Evolutionary conservation across 1,139 yeast genomes (phyloP).

Genomic region (Geotrichum siamense): DNA sequence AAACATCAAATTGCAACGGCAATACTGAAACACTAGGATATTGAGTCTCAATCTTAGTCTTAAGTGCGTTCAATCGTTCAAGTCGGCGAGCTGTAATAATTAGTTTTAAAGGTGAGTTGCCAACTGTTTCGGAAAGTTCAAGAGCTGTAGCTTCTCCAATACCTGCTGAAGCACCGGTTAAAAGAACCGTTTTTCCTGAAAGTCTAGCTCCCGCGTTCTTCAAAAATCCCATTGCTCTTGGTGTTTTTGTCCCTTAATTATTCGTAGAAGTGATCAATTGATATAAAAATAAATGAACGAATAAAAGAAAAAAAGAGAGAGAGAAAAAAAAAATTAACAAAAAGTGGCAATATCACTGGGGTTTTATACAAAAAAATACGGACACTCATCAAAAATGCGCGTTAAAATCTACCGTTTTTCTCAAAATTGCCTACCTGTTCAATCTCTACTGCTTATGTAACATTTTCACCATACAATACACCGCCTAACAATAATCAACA

Average conservation of each 20-base stretch:
- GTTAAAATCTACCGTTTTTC: too few species aligned
- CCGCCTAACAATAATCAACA: too few species aligned
- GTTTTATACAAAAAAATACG: too few species aligned
- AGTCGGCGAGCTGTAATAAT: conserved; percentile 64
- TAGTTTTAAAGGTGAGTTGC: conserved; percentile 46
- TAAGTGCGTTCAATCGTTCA: conserved; percentile 41
- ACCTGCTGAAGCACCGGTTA: conserved; percentile 75
- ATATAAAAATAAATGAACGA: too few species aligned
- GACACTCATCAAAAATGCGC: too few species aligned
- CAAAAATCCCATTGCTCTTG: conserved; percentile 39
- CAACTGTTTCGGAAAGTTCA: conserved; percentile 66
- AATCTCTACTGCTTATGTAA: too few species aligned
- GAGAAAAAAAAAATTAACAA: too few species aligned
- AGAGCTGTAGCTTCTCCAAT: conserved; percentile 73
- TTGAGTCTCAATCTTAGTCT: conserved; percentile 39
- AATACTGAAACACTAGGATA: conserved; percentile 43
- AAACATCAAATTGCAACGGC: conserved; percentile 54
- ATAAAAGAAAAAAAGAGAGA: too few species aligned
- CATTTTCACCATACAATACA: too few species aligned
- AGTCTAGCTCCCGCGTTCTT: conserved; percentile 52
- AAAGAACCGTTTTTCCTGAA: conserved; percentile 51
- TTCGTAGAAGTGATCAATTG: too few species aligned
- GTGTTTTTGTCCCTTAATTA: background rate
- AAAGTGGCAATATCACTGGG: too few species aligned
- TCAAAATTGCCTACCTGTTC: too few species aligned